Percentiles rank a stretch among this genome's conserved stretches.
phyloP scores from a whole-genome alignment of 108 stramenopile species.

The Cyclotella choctawhatcheeana region DNA sequence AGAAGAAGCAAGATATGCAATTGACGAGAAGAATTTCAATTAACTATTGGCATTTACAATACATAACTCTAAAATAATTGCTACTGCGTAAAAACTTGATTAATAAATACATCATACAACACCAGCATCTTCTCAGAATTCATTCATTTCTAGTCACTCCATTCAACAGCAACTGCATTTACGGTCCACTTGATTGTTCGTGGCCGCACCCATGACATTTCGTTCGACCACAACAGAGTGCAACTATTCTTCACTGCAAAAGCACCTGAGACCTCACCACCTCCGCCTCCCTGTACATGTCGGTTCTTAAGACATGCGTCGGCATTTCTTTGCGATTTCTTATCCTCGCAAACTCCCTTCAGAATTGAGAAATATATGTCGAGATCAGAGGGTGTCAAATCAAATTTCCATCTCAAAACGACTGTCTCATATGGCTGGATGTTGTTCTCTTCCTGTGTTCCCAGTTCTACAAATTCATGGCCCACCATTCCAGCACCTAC shows the following conservation, averaged over 20 bases:
- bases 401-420: constrained; percentile 87
- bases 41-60: background rate
- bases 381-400: constrained; percentile 70
- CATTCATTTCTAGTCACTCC: constrained; percentile 33
- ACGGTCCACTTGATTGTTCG: constrained; percentile 78
- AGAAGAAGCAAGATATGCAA: constrained; percentile 77
- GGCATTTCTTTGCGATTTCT: constrained; percentile 52
- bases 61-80: background rate
- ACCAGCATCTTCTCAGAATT: no score
- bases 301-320: constrained; percentile 53
- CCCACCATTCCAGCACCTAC: constrained; percentile 82
- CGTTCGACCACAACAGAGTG: constrained; percentile 85
- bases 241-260: constrained; percentile 79
- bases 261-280: constrained; percentile 77
- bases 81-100: no score
- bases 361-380: constrained; percentile 75
- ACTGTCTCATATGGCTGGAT: constrained; percentile 62
- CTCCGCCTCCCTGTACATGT: constrained; percentile 78
- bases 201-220: constrained; percentile 86
- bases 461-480: constrained; percentile 52
- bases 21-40: background rate
- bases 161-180: constrained; percentile 71
- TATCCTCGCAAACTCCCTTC: constrained; percentile 75
- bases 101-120: no score
- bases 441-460: constrained; percentile 28